These are phyloP conservation scores for Pseudogymnoascus sp. DNA, from an alignment of 2,329 filamentous ascomycete genomes.

Conservation along the genomic window DNA sequence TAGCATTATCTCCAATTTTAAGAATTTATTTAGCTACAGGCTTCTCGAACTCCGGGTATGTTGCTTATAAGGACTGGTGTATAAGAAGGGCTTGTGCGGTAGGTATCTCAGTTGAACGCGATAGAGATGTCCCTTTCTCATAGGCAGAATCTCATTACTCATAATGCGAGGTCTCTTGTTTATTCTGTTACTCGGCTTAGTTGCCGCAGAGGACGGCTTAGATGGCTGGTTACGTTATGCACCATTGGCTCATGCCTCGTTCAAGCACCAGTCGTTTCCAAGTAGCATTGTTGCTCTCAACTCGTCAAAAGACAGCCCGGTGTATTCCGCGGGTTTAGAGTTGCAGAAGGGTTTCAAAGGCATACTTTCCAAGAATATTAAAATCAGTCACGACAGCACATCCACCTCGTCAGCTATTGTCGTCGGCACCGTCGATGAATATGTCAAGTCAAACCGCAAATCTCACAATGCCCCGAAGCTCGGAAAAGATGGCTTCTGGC, in stretches of 20 bases:
- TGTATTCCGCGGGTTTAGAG: conserved; percentile 51
- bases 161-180: background rate
- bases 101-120: no score
- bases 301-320: conserved; percentile 42
- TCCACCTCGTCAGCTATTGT: conserved; percentile 31
- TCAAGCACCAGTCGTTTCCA: conserved; percentile 33
- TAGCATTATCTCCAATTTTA: background rate
- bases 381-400: conserved; percentile 24
- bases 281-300: conserved; percentile 46
- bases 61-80: background rate
- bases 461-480: conserved; percentile 29
- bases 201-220: conserved; percentile 49
- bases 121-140: background rate
- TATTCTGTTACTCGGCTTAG: conserved; percentile 9
- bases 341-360: conserved; percentile 47
- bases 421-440: conserved; percentile 41
- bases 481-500: conserved; percentile 52
- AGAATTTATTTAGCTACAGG: background rate
- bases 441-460: conserved; percentile 27
- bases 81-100: background rate
- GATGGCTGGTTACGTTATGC: conserved; percentile 59
- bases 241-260: conserved; percentile 35
- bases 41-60: background rate
- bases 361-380: conserved; percentile 44
- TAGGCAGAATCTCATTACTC: background rate